Conservation (phyloP, 2,329 filamentous ascomycete genomes). For the Trichoderma pleuroti region DNA sequence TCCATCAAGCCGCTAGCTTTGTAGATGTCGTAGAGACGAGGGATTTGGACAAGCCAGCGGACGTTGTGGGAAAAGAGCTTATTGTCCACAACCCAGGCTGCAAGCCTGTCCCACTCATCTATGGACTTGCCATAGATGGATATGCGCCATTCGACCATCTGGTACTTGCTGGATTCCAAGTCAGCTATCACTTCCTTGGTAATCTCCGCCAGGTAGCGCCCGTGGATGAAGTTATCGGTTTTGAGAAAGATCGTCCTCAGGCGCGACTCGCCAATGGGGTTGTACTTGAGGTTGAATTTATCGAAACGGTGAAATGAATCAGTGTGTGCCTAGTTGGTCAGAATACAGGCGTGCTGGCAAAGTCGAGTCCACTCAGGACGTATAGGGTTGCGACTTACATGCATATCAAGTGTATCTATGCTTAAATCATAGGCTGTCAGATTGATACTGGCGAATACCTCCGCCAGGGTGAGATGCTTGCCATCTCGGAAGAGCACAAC, state of each 20-base stretch:
- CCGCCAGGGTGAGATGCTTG: slow-evolving; percentile 81
- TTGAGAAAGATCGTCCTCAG: slow-evolving; percentile 98
- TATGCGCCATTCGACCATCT: slow-evolving; percentile 99
- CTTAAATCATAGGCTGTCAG: slow-evolving; percentile 95
- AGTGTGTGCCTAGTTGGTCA: slow-evolving; percentile 68
- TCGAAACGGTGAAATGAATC: slow-evolving; percentile 99
- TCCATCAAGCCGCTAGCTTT: slow-evolving; percentile 84
- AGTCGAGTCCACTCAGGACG: slow-evolving; percentile 49
- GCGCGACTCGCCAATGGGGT: slow-evolving; percentile 92
- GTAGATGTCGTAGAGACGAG: slow-evolving; percentile 92
- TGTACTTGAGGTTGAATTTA: slow-evolving; percentile 99
- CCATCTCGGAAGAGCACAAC: slow-evolving; percentile 89
- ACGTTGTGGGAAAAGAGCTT: slow-evolving; percentile 98
- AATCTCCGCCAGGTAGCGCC: slow-evolving; percentile 92
- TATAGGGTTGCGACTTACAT: slow-evolving; percentile 66
- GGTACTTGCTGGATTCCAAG: slow-evolving; percentile 97
- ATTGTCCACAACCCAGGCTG: slow-evolving; percentile 98
- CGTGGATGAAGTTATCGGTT: slow-evolving; percentile 96
- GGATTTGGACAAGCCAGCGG: slow-evolving; percentile 93
- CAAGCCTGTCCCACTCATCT: slow-evolving; percentile 96
- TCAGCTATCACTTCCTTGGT: slow-evolving; percentile 97
- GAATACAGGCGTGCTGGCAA: slow-evolving; percentile 68
- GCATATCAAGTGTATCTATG: slow-evolving; percentile 98
- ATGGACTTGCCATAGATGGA: slow-evolving; percentile 91
- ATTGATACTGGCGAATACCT: slow-evolving; percentile 97